Conservation (phyloP, 768 basidiomycete species). For the Leccinum uliginosum region DNA sequence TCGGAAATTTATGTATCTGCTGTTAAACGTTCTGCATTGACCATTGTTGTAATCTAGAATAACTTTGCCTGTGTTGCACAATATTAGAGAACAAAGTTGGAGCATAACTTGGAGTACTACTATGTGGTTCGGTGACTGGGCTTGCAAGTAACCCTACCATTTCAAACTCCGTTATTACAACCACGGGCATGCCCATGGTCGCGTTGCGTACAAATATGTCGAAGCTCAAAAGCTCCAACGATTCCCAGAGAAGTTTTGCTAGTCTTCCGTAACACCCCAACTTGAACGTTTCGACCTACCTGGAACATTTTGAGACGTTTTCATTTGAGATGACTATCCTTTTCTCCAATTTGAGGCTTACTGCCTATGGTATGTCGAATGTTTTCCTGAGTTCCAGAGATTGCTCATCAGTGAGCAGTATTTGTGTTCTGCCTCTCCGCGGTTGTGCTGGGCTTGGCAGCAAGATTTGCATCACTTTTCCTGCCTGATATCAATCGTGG, state of each 20-base stretch:
- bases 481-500: slow-evolving; percentile 61
- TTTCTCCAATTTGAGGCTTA: slow-evolving; percentile 52
- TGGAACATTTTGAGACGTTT: not conserved
- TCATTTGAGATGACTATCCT: slow-evolving; percentile 49
- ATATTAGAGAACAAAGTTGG: not conserved
- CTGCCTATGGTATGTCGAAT: slow-evolving; percentile 43
- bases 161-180: slow-evolving; percentile 11
- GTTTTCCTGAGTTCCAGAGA: not conserved
- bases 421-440: slow-evolving; percentile 37
- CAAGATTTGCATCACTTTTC: slow-evolving; percentile 64
- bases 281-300: slow-evolving; percentile 2
- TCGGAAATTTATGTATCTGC: slow-evolving; percentile 6
- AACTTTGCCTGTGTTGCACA: not conserved
- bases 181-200: not conserved
- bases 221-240: slow-evolving; percentile 5
- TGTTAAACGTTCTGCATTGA: slow-evolving; percentile 3
- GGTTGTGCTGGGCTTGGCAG: slow-evolving; percentile 63
- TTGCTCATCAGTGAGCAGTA: slow-evolving; percentile 31
- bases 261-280: slow-evolving; percentile 3
- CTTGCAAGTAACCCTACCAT: too few species aligned
- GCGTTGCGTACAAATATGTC: slow-evolving; percentile 12
- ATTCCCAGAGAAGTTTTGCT: slow-evolving; percentile 15
- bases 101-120: not conserved
- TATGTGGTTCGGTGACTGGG: not conserved
- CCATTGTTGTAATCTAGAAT: slow-evolving; percentile 16